These are phyloP conservation scores for Sphenostylis stenocarpa DNA, from an alignment of 306 rosid genomes.

Conservation along the genomic window DNA sequence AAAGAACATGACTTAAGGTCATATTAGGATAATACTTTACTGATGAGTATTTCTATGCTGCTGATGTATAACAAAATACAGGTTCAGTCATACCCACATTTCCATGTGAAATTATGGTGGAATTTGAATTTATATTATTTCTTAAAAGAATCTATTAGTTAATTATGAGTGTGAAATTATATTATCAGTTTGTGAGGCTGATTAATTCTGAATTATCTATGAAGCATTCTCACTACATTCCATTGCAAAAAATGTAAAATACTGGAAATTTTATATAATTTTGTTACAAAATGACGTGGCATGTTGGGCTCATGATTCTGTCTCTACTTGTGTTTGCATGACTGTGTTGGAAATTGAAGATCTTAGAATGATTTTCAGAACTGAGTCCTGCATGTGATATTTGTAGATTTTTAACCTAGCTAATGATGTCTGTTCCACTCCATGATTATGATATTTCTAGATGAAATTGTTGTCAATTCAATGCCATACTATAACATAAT, in stretches of 20 bases:
- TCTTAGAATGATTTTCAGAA: not conserved
- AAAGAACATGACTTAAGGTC: not conserved
- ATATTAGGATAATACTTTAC: not conserved
- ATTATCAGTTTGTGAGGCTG: not conserved
- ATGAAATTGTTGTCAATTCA: constrained; percentile 22
- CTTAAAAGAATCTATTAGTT: constrained; percentile 17
- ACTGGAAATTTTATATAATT: not conserved
- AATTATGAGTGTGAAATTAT: constrained; percentile 8
- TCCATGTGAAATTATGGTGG: not conserved
- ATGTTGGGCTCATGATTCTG: constrained; percentile 4
- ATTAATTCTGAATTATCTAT: not conserved
- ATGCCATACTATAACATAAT: not conserved
- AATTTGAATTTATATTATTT: constrained; percentile 1
- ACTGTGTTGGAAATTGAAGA: constrained; percentile 1
- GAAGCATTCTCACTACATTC: not conserved
- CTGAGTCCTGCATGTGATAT: constrained; percentile 4
- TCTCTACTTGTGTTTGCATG: not conserved
- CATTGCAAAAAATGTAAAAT: not conserved
- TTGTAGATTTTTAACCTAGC: constrained; percentile 9
- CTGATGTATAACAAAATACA: constrained; percentile 8
- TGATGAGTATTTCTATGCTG: constrained; percentile 2
- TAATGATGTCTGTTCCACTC: constrained; percentile 7
- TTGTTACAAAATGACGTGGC: constrained; percentile 3
- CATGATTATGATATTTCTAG: constrained; percentile 26
- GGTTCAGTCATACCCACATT: not conserved